Base-by-base conservation (phyloP, 352 stramenopile genomes). In the Globisporangium alternatum region DNA sequence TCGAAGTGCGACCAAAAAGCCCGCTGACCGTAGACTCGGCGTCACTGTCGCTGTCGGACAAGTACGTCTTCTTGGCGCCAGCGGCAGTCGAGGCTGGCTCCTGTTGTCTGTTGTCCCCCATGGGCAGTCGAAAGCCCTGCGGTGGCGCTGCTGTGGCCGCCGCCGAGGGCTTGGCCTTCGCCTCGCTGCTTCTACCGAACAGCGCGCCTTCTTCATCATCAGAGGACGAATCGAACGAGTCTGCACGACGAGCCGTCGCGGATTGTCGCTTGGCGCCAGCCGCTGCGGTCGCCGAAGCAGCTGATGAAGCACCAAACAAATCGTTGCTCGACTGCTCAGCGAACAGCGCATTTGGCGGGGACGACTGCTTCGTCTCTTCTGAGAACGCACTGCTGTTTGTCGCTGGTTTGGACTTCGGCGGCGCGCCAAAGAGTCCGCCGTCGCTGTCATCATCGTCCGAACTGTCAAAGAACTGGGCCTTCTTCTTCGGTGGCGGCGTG, bases 391-490 rank as follows among this genome's bases (percentile, higher is more conserved):
- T 51, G 51, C n/a, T 56, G 30, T 17, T 25, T 17, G 51, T 19
- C 6, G 47, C 22, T 31, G 56, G 17, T 31, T 39, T 59, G 25
- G 65, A 52, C 48, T 72, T 76, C 19, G 74, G 68, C 0, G 74
- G 47, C 0, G 66, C 62, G 1, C 48, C 51, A 47, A 63, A 63
- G 41, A 63, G 57, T 7, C 57, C 60, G 25, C 39, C 48, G 30
- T 90, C 82, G 35, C 74, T 84, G 47, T 89, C 81, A 39, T 76
- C 66, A 37, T 85, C 79, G 19, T 86, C 76, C 5, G 79, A 89
- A 31, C 72, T 86, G 41, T 87, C 79, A 28, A 86, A 77, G 47
- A 87, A 84, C 31, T 80, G 77, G 1, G 69, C 70, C 28, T 80
- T 86, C 65, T 62, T 68, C 53, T 65, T 55, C 5, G 64, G 53